Evolutionary conservation across 2,329 filamentous ascomycete genomes (phyloP), one percentile per base, ranked within the genome.

Genomic region (Colletotrichum costaricense): DNA sequence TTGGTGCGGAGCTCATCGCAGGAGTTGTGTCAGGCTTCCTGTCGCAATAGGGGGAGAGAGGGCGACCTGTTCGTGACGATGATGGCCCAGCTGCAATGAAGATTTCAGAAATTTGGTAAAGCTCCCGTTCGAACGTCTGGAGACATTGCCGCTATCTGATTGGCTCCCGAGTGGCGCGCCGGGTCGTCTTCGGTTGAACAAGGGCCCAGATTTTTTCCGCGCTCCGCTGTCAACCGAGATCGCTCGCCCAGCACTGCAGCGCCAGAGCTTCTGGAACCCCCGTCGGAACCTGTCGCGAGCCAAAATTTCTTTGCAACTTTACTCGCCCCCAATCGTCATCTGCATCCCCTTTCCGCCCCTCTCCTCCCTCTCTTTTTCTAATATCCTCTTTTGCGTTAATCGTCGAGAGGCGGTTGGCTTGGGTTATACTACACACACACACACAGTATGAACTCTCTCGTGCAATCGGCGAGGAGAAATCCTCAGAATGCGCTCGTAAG

Each of bases 361-460:
- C 72, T 52, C 54, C 52, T 69, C 76, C 75, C 76, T 77, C 76
- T 77, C 73, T 74, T 75, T 5, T 4, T 8, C 52, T 38, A 19
- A 11, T 16, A 33, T 42, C 33, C 14, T 14, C n/a, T 75, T 77
- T 76, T 76, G 77, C 77, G 74, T 42, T 42, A 70, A 76, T 76
- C 76, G 77, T 80, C 77, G 77, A 79, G 79, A 78, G 78, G 78
- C 77, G 77, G 68, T 68, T 63, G 59, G 74, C 71, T 74, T 64
- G 54, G 42, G 46, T 56, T 11, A 24, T 73, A 69, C 59, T 35
- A 74, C 78, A 85, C 38, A 42, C 14, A 1, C 38, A 42, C 14
- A 7, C 38, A 42, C 38, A 42, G 78, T 63, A 89, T 89, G 88
- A 85, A 83, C 78, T 83, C 85, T 72, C 77, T 88, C 70, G 81